These are phyloP conservation scores for Phoma sp. DNA, from an alignment of 2,329 filamentous ascomycete genomes.

Conservation along the genomic window DNA sequence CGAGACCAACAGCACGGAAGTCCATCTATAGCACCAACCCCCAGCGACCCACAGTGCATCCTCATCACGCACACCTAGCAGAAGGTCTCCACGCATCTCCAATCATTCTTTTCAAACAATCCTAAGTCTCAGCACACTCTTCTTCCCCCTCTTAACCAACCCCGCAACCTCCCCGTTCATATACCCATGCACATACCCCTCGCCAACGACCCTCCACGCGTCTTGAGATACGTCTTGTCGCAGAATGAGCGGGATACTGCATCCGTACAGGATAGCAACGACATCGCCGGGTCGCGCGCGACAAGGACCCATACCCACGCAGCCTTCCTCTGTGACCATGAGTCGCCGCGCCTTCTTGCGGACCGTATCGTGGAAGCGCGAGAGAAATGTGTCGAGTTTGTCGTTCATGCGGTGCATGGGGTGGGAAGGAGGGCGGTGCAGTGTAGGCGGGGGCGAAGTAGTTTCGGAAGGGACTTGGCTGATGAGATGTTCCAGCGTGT, in stretches of 20 bases:
- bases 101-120: no score
- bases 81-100: no score
- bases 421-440: constrained; percentile 24
- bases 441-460: constrained; percentile 12
- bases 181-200: constrained; percentile 36
- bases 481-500: constrained; percentile 27
- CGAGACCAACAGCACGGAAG: no score
- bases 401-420: constrained; percentile 26
- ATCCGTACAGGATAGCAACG: constrained; percentile 44
- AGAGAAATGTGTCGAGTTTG: constrained; percentile 33
- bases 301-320: constrained; percentile 41
- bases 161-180: constrained; percentile 38
- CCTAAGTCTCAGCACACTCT: constrained; percentile 7
- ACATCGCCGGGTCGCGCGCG: constrained; percentile 37
- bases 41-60: no score
- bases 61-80: no score
- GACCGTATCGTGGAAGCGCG: constrained; percentile 39
- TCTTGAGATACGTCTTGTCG: constrained; percentile 22
- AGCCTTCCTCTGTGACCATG: constrained; percentile 33
- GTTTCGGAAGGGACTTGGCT: constrained; percentile 6
- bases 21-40: no score
- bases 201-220: constrained; percentile 38
- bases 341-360: constrained; percentile 41
- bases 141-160: constrained; percentile 22
- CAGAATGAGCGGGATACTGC: constrained; percentile 47